Evolutionary conservation across 2,329 filamentous ascomycete species (phyloP), one percentile per base, ranked within the genome.

Genomic region (Pseudogymnoascus sp.): DNA sequence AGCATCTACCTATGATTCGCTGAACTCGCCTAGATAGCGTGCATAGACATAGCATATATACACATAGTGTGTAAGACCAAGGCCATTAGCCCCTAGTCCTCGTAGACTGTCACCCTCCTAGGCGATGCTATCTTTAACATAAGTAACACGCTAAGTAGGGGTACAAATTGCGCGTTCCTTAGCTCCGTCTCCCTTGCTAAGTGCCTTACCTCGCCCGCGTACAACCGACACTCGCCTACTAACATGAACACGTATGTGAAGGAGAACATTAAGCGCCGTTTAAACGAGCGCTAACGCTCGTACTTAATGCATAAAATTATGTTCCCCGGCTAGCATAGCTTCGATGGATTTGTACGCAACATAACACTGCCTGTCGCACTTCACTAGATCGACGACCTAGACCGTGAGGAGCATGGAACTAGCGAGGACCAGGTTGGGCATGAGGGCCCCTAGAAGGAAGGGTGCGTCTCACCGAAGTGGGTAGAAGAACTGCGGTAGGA

Each of bases 131-230:
- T 25, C 25, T 25, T 25, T 6, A 25, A 70, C 59, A 72, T 72
- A 23, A 66, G 67, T 12, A 72, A 68, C 0, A 71, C 68, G 60
- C 63, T 72, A 11, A 67, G 68, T 1, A 70, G 70, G 61, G 70
- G 70, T 16, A 68, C 69, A 1, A 72, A 72, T 36, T 71, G 69
- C 59, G 70, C 70, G 2, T 46, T 72, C 8, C 67, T 70, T 14
- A 69, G 71, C 36, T 68, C 70, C 1, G 46, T 70, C 8, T 66
- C 66, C 42, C 66, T 72, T 5, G 65, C 69, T 14, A 67, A 68
- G 34, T 61, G 62, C 21, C 62, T 71, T 7, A 64, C 4, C 37
- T 66, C 37, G 23, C 23, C 60, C 31, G 49, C 18, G 21, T 37
- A 6, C 62, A 61, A 63, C 8, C 62, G 67, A 9, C 61, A 62